Evolutionary conservation across 495 filamentous ascomycete species (phyloP).

Genomic region (Cairneyella variabilis): DNA sequence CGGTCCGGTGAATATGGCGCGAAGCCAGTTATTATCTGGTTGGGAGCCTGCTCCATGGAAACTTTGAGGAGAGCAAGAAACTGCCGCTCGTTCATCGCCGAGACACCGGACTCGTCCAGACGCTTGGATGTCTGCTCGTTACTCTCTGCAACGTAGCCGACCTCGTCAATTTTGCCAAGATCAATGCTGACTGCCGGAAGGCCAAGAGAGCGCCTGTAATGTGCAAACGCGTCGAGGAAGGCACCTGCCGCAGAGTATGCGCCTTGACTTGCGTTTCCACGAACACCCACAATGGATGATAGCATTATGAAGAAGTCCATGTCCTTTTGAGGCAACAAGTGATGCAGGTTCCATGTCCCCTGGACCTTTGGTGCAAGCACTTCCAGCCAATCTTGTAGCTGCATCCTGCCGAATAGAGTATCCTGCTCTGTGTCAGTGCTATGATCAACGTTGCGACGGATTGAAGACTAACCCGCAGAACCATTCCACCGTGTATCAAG

Average conservation of each 20-base stretch:
- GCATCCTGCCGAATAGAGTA: slow-evolving; percentile 19
- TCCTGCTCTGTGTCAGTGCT: no score
- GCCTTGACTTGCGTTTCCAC: not conserved
- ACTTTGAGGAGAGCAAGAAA: no score
- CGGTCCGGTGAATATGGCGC: no score
- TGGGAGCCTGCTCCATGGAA: not conserved
- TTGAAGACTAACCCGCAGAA: no score
- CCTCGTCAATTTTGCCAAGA: not conserved
- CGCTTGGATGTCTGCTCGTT: not conserved
- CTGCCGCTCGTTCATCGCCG: not conserved
- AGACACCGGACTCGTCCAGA: not conserved
- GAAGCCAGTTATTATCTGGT: not conserved
- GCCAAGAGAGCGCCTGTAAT: not conserved
- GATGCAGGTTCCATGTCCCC: not conserved
- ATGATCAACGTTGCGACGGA: no score
- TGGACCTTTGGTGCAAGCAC: slow-evolving; percentile 35
- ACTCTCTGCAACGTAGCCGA: not conserved
- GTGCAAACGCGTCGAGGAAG: not conserved
- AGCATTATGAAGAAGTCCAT: not conserved
- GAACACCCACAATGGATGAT: not conserved
- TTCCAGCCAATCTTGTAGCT: slow-evolving; percentile 26
- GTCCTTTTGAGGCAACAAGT: not conserved
- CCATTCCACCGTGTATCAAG: not conserved
- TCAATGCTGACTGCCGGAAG: not conserved
- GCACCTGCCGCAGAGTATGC: not conserved